Percentiles rank a stretch among this genome's conserved stretches.
These are phyloP conservation scores for Hemileia vastatrix DNA, from an alignment of 1,284 basidiomycete genomes.

Conservation along the genomic window DNA sequence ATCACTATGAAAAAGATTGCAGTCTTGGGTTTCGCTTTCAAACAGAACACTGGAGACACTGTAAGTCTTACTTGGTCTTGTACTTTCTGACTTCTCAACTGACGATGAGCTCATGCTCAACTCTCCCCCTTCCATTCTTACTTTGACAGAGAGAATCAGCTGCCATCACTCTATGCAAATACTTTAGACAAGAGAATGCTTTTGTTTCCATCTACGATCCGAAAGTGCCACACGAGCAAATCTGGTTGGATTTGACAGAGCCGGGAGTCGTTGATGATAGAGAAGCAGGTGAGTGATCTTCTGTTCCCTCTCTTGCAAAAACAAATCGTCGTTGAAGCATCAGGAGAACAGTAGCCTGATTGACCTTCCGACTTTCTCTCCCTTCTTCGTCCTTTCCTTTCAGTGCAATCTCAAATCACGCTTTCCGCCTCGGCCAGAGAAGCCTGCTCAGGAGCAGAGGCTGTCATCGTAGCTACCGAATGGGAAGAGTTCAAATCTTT, in stretches of 20 bases:
- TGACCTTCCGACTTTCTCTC: neutral
- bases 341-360: conserved; percentile 47
- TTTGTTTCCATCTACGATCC: conserved; percentile 84
- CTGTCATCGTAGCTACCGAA: conserved; percentile 61
- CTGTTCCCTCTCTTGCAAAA: neutral
- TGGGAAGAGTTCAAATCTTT: conserved; percentile 89
- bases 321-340: conserved; percentile 60
- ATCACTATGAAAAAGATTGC: conserved; percentile 93
- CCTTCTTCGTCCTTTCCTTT: conserved; percentile 1
- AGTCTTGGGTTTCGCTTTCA: conserved; percentile 69
- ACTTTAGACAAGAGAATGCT: conserved; percentile 84
- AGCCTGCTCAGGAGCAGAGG: conserved; percentile 80
- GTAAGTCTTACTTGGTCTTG: conserved; percentile 6
- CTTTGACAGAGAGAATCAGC: conserved; percentile 67
- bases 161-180: conserved; percentile 84
- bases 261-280: conserved; percentile 50
- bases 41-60: conserved; percentile 43
- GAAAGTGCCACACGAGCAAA: conserved; percentile 54
- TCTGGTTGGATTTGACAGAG: conserved; percentile 52
- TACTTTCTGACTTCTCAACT: neutral
- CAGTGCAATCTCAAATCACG: conserved; percentile 76
- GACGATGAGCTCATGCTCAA: too few species aligned
- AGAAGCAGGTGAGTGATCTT: conserved; percentile 58
- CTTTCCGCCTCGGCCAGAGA: conserved; percentile 67
- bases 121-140: too few species aligned